These are phyloP conservation scores for Eimeria brunetti DNA, from an alignment of 169 alveolate species.

Conservation along the genomic window DNA sequence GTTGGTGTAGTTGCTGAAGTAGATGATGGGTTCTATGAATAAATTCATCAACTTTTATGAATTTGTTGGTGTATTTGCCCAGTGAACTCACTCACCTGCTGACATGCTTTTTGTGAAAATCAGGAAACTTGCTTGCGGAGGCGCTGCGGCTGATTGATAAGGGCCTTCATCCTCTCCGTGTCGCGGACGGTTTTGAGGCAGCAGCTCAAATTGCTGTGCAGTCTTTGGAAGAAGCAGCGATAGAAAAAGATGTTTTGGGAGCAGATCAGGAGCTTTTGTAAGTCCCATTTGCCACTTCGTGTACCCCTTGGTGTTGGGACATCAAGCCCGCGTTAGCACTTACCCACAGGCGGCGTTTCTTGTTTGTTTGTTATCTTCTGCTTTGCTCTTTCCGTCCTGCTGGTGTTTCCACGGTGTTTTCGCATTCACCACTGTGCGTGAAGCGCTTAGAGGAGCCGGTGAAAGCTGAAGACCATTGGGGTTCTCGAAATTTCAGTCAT, in stretches of 20 bases:
- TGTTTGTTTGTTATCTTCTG: too few species aligned
- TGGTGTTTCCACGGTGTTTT: too few species aligned
- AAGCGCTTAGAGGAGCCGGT: too few species aligned
- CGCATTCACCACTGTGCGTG: too few species aligned
- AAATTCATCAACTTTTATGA: not conserved
- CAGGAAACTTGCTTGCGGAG: constrained; percentile 90
- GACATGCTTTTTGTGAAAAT: not conserved
- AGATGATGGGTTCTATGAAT: not conserved
- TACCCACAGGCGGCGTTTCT: too few species aligned
- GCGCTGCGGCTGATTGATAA: constrained; percentile 96
- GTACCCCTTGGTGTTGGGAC: too few species aligned
- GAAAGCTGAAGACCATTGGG: too few species aligned
- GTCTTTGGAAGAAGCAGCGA: constrained; percentile 94
- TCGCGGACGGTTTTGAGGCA: constrained; percentile 98
- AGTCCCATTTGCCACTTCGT: not conserved
- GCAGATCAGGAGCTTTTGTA: constrained; percentile 86
- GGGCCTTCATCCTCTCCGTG: constrained; percentile 99
- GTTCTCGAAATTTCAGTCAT: too few species aligned
- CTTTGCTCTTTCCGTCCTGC: too few species aligned
- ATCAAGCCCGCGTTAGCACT: too few species aligned
- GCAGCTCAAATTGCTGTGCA: constrained; percentile 98
- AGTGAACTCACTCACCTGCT: not conserved
- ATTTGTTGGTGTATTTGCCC: not conserved
- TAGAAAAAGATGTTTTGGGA: constrained; percentile 87
- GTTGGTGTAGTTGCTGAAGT: not conserved